A percentile compares a stretch with the other conserved stretches of the same genome.
Conservation (phyloP, 2,329 filamentous ascomycete genomes). For the Pseudogymnoascus destructans region DNA sequence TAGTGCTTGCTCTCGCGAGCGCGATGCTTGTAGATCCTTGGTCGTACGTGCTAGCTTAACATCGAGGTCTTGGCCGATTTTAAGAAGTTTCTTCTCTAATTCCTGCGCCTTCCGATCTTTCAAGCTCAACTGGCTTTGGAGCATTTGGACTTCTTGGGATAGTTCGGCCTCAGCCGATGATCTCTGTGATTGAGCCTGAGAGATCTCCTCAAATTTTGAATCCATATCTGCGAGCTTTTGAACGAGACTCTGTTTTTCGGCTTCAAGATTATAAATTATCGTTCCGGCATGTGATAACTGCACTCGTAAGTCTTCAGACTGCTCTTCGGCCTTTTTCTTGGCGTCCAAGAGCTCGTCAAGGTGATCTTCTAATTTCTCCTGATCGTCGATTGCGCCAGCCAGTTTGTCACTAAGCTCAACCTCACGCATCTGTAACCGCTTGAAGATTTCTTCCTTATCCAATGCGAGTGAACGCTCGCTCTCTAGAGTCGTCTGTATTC, state of each 20-base stretch:
- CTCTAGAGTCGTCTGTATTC: constrained; percentile 86
- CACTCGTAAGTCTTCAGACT: constrained; percentile 62
- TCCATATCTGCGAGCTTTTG: constrained; percentile 58
- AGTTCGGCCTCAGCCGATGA: constrained; percentile 65
- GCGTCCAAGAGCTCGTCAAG: constrained; percentile 77
- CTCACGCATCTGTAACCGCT: constrained; percentile 84
- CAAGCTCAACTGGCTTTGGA: constrained; percentile 76
- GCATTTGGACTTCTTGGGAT: constrained; percentile 74
- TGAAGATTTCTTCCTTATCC: constrained; percentile 99
- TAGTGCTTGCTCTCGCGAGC: constrained; percentile 62
- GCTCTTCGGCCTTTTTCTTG: constrained; percentile 77
- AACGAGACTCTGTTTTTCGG: constrained; percentile 67
- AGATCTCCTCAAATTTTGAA: constrained; percentile 54
- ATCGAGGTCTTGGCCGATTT: constrained; percentile 79
- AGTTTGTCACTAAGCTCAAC: constrained; percentile 87
- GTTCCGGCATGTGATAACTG: constrained; percentile 86
- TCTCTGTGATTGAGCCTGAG: constrained; percentile 56
- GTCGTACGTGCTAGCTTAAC: constrained; percentile 65
- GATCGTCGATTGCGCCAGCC: constrained; percentile 80
- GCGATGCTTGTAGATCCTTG: constrained; percentile 66
- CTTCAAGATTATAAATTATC: constrained; percentile 74
- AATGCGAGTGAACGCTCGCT: constrained; percentile 90
- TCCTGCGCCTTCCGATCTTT: constrained; percentile 87
- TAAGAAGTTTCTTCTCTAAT: constrained; percentile 69
- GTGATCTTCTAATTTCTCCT: constrained; percentile 87